A percentile compares a stretch with the other conserved stretches of the same genome.
phyloP scores from a whole-genome alignment of 2,329 filamentous ascomycete genomes.

The Ophiocordyceps camponoti-saundersi region DNA sequence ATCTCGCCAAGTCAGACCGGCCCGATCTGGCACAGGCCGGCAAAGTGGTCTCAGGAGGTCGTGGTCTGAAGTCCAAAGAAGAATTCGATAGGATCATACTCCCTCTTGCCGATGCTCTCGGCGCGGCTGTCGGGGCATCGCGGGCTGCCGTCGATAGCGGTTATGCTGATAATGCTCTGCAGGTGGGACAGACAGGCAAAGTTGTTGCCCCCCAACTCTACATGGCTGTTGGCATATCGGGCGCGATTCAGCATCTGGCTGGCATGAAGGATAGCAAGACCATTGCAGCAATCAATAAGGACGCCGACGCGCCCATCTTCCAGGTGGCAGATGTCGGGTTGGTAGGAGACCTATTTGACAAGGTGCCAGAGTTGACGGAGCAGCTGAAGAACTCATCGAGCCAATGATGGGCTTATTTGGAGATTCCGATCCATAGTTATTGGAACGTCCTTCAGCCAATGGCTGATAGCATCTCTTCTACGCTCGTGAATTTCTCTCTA shows the following conservation, averaged over 20 bases:
- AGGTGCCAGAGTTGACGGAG: constrained; percentile 88
- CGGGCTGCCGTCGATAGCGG: constrained; percentile 92
- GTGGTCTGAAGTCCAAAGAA: constrained; percentile 93
- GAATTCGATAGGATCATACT: constrained; percentile 90
- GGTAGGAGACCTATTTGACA: constrained; percentile 89
- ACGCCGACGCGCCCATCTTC: constrained; percentile 92
- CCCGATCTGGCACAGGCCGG: constrained; percentile 83
- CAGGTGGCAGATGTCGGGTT: constrained; percentile 93
- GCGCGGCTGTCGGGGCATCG: constrained; percentile 90
- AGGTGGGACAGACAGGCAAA: constrained; percentile 97
- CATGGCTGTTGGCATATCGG: constrained; percentile 87
- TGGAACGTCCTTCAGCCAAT: constrained; percentile 16
- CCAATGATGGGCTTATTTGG: neutral
- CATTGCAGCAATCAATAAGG: constrained; percentile 97
- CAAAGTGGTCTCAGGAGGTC: constrained; percentile 82
- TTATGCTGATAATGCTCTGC: constrained; percentile 94
- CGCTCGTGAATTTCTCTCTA: constrained; percentile 51
- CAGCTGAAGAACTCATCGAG: constrained; percentile 56
- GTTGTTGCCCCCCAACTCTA: constrained; percentile 94
- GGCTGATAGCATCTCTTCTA: constrained; percentile 39
- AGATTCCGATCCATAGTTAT: neutral
- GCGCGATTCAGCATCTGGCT: constrained; percentile 93
- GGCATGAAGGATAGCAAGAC: constrained; percentile 99
- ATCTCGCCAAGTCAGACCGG: constrained; percentile 82
- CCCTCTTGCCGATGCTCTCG: constrained; percentile 79